Percentiles rank a stretch among this genome's conserved stretches.
phyloP scores from a whole-genome alignment of 2,329 filamentous ascomycete genomes.

The Botrytis paeoniae region DNA sequence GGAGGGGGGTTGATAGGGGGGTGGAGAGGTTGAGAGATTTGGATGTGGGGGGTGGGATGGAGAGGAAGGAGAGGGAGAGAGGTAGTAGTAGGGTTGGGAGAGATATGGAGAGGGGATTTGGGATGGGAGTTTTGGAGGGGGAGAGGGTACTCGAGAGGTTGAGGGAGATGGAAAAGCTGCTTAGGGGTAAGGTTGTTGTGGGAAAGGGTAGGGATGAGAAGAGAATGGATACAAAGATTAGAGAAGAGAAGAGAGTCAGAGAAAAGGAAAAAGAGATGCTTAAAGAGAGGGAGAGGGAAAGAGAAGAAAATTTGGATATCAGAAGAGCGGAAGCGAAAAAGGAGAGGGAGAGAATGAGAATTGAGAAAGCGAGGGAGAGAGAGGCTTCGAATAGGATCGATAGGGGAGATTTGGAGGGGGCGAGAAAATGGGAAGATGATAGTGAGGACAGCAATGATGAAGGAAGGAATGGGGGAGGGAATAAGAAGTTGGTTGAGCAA shows the following conservation, averaged over 20 bases:
- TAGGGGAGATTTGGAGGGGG: slow-evolving; percentile 24
- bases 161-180: slow-evolving; percentile 22
- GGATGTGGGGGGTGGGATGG: slow-evolving; percentile 2
- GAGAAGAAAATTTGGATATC: background rate
- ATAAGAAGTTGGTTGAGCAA: slow-evolving; percentile 8
- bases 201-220: background rate
- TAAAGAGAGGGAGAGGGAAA: slow-evolving; percentile 1
- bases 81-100: background rate
- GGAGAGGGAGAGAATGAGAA: slow-evolving; percentile 17
- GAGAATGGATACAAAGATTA: background rate
- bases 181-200: background rate
- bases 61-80: background rate
- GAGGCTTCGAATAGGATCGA: slow-evolving; percentile 21
- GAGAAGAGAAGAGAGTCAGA: background rate
- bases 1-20: background rate
- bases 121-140: background rate
- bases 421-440: slow-evolving; percentile 34
- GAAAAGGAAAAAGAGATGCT: slow-evolving; percentile 14
- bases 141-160: slow-evolving; percentile 11
- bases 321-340: slow-evolving; percentile 11
- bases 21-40: slow-evolving; percentile 3
- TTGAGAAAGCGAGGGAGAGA: slow-evolving; percentile 2
- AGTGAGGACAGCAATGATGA: slow-evolving; percentile 11
- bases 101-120: slow-evolving; percentile 12
- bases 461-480: background rate